phyloP scores from a whole-genome alignment of 108 stramenopile species.

The Pseudonitzschia pungens region DNA sequence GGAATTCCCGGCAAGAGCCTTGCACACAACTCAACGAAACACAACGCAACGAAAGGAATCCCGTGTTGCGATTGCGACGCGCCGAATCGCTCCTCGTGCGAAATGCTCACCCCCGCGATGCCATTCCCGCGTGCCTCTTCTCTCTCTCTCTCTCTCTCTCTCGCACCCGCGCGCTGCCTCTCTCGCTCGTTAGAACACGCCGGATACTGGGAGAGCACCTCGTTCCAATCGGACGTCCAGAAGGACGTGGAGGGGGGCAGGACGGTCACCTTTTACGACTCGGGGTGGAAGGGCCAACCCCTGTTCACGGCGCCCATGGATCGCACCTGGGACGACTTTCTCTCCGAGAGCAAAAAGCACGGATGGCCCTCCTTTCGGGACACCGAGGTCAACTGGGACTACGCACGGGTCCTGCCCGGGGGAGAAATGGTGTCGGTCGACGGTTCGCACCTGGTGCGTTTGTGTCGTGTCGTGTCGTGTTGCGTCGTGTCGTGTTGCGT shows the following conservation, averaged over 20 bases:
- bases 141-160: not conserved
- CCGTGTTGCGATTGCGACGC: too few species aligned
- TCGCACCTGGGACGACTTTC: conserved; percentile 68
- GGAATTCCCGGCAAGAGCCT: too few species aligned
- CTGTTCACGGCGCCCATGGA: conserved; percentile 69
- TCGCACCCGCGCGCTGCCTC: too few species aligned
- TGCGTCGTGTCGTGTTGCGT: too few species aligned
- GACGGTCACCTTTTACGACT: conserved; percentile 72
- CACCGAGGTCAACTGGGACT: conserved; percentile 71
- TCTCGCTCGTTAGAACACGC: conserved; percentile 59
- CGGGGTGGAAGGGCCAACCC: conserved; percentile 72
- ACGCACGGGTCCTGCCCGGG: conserved; percentile 77
- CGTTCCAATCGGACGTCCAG: conserved; percentile 58
- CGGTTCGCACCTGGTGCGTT: conserved; percentile 78
- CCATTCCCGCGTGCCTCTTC: too few species aligned
- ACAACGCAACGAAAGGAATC: too few species aligned
- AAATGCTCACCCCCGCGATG: too few species aligned
- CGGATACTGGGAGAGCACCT: conserved; percentile 74
- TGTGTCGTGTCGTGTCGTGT: too few species aligned
- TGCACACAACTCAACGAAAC: too few species aligned
- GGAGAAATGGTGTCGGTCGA: conserved; percentile 86
- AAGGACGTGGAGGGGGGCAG: conserved; percentile 14
- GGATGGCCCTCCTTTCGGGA: conserved; percentile 81
- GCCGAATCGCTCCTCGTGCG: too few species aligned
- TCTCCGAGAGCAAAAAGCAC: conserved; percentile 60